These are phyloP conservation scores for Lophium mytilinum DNA, from an alignment of 495 filamentous ascomycete genomes.

Conservation along the genomic window DNA sequence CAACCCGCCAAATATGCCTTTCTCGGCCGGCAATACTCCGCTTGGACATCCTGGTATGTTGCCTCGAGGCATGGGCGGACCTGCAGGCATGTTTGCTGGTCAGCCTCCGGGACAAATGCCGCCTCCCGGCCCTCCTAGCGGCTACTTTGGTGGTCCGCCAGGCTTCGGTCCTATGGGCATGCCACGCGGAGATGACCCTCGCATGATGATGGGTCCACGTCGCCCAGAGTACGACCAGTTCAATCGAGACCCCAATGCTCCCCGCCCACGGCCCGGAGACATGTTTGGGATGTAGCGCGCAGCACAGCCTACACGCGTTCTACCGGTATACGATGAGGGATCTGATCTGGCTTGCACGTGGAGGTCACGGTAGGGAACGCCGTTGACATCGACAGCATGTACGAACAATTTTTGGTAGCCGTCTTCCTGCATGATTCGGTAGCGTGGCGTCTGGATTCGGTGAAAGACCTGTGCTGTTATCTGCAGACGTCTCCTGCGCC, in stretches of 20 bases:
- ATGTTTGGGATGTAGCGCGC: not conserved
- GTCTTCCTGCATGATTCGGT: not conserved
- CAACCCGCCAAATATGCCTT: slow-evolving; percentile 13
- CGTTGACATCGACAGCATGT: not conserved
- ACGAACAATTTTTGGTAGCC: not conserved
- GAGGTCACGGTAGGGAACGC: not conserved
- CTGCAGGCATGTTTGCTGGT: slow-evolving; percentile 6
- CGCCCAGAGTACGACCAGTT: slow-evolving; percentile 15
- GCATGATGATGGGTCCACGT: slow-evolving; percentile 18
- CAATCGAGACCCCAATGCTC: not conserved
- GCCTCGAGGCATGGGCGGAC: slow-evolving; percentile 11
- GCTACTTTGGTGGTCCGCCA: slow-evolving; percentile 20
- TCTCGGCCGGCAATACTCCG: slow-evolving; percentile 20
- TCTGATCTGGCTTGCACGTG: not conserved
- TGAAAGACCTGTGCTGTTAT: not conserved
- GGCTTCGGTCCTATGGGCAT: slow-evolving; percentile 9
- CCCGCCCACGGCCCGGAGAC: not conserved
- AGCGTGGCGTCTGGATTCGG: not conserved
- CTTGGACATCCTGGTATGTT: slow-evolving; percentile 21
- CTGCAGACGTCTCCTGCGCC: not conserved
- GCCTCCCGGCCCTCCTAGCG: slow-evolving; percentile 14
- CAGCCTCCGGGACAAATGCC: slow-evolving; percentile 6
- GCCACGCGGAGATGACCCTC: slow-evolving; percentile 14
- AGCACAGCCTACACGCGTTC: not conserved
- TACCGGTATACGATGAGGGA: not conserved